Base-by-base conservation (phyloP, 163 green algal species). In the Chloromonas sp. region DNA sequence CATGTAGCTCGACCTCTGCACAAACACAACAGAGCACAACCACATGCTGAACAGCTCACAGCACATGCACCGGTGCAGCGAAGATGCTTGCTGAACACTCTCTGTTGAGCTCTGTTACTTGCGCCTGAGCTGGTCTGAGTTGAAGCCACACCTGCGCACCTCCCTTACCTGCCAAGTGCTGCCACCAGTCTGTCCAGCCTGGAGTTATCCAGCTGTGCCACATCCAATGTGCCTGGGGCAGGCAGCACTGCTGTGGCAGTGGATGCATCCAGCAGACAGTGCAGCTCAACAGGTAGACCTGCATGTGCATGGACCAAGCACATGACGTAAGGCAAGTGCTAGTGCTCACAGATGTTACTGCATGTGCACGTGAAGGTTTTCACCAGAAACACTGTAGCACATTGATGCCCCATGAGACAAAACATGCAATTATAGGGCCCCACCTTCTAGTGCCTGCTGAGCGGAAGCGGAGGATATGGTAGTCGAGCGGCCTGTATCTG, bases 101-200 rank as follows among this genome's bases (percentile, higher is more conserved):
- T 11, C 66, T 76, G 11, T n/a, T 76, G 66, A 8, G 5, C 66
- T 76, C 8, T 8, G 66, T 76, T 11, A 8, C 5, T 8, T 11
- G 5, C 11, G 66, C 11, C 66, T 76, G 66, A 76, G 5, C 66
- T 11, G 8, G 11, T 76, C 66, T 76, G 66, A 11, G 66, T 36
- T 36, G 66, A 76, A 8, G 8, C 66, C 66, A 76, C 11, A 76
- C 66, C 5, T 76, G 36, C 66, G 11, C 66, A 76, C 66, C 5
- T 76, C 66, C 5, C 66, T n/a, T 5, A 87, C 70, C 79, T 86
- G 2, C 93, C 94, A 77, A 98, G 84, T 0, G 88, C 85, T 3
- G 89, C 87, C 36, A 98, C 91, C 57, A 98, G 90, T 90, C 96
- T 97, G 89, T 98, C 95, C 77, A 98, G 91, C 89, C 96, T 94